Evolutionary conservation across 2,329 filamentous ascomycete genomes (phyloP), one percentile per base, ranked within the genome.

Genomic region (Pseudogymnoascus sp.): DNA sequence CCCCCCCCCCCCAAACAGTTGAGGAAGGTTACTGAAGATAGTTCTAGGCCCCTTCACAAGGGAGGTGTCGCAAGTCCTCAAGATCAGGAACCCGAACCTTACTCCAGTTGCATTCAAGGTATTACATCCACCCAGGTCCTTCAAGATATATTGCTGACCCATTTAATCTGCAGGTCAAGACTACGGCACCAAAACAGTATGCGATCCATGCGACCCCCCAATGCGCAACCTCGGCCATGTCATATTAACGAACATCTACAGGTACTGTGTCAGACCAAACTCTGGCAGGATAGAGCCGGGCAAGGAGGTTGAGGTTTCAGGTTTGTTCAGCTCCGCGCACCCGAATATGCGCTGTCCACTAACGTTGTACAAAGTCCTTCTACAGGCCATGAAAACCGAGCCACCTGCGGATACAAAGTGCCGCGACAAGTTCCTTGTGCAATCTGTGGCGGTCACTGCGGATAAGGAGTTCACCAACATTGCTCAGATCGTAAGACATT

Each of bases 311-410:
- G 91, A 96, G 74, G 92, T 99, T 65, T 87, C 92, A 73, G 92
- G 92, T 96, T 79, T 67, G 81, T 69, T 48, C 52, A 13, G 12
- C 28, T 57, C 35, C 37, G 48, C 13, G 7, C 59, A 39, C 13
- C 19, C n/a, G 23, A 12, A 12, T 37, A 15, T 57, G 63, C 70
- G 61, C 73, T 71, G 60, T 66, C 33, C 34, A 10, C 21, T 61
- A 45, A 58, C 64, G 59, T 58, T 62, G 58, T 66, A 23, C 35
- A 48, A 57, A 95, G 94, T 99, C 61, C 85, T 97, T 35, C 84
- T 99, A 39, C 94, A 99, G 77, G 91, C 92, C 21, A 96, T 99
- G 94, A 96, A 96, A 79, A 84, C 90, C 71, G 92, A 97, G 70
- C 92, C 92, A 60, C 83, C 92, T 18, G 74, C 79, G 61, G 92